Evolutionary conservation across 805 yeast genomes (phyloP), one percentile per base, ranked within the genome.

Genomic region (Candida verbasci): DNA sequence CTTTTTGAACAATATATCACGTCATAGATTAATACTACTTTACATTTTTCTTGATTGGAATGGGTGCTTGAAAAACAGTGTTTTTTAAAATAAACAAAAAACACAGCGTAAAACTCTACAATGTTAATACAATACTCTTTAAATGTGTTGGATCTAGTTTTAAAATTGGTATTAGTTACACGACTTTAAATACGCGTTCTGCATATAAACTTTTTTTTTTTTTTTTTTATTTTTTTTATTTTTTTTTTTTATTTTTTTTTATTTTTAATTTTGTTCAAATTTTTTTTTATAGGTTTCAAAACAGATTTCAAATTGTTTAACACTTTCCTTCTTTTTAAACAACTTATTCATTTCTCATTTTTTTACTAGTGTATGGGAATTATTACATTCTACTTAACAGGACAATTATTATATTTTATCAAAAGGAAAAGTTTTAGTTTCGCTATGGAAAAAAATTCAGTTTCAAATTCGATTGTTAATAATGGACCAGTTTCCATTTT

Each of bases 401-500:
- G 60, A 37, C 72, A 67, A 47, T 38, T 49, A 15, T 40, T 56
- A 28, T 67, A 65, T 47, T 39, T 60, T 9, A 31, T 58, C 23
- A 56, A 51, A 38, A 48, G 48, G 31, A 60, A 55, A 51, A 33
- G 40, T 37, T 40, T 38, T 15, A 34, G 3, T 17, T 9, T 20
- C 34, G 43, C 23, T 23, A 64, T 65, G 70, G 70, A 65, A 33
- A 60, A 58, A 42, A 47, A 56, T 31, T 43, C 46, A 14, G 35
- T 48, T 11, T 41, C 50, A 23, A 37, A 51, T 32, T 56, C 70
- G 20, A 43, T 67, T 26, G 73, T 72, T 42, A 76, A 76, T 56
- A 72, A 78, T 10, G 81, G 78, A 7, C 81, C 82, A 9, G 54
- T 84, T 40, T 83, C 95, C 34, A 85, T 86, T 50, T 56, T 81